Evolutionary conservation across 306 rosid genomes (phyloP).

Genomic region (Trichosanthes truncata): DNA sequence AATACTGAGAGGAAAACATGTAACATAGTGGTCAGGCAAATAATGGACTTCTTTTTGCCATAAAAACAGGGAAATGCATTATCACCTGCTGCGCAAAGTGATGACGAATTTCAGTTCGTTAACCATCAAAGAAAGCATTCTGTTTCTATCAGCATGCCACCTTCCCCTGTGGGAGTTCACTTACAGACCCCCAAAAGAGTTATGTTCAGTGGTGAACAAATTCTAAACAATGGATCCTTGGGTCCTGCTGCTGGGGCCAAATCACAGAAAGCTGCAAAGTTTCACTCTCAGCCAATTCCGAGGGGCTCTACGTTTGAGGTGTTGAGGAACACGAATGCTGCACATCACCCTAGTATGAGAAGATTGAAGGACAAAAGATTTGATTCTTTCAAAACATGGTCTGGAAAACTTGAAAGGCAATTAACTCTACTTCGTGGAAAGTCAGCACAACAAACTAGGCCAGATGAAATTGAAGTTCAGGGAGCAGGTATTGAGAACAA

Average conservation of each 20-base stretch:
- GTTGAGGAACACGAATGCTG: not conserved
- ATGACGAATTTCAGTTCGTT: constrained; percentile 17
- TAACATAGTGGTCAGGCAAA: not conserved
- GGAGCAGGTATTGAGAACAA: constrained; percentile 22
- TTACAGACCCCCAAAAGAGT: constrained; percentile 21
- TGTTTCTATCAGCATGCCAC: constrained; percentile 76
- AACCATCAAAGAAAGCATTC: constrained; percentile 44
- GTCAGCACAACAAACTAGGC: constrained; percentile 10
- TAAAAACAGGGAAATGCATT: constrained; percentile 30
- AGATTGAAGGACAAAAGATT: constrained; percentile 44
- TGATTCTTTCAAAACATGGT: constrained; percentile 77
- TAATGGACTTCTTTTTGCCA: not conserved
- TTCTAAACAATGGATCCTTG: constrained; percentile 7
- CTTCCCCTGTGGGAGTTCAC: constrained; percentile 25
- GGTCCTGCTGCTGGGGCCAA: constrained; percentile 9
- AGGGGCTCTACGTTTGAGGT: constrained; percentile 14
- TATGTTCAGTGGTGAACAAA: constrained; percentile 30
- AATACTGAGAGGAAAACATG: not conserved
- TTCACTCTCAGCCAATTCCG: constrained; percentile 68
- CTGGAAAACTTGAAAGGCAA: constrained; percentile 68
- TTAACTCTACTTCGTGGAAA: constrained; percentile 53
- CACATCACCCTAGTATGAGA: constrained; percentile 23
- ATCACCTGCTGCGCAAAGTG: constrained; percentile 14
- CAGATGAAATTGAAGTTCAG: constrained; percentile 16
- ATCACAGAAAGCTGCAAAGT: constrained; percentile 26